Percentiles rank a stretch among this genome's conserved stretches.
Evolutionary conservation across 768 basidiomycete genomes (phyloP).

Genomic region (Termitomyces sp.): DNA sequence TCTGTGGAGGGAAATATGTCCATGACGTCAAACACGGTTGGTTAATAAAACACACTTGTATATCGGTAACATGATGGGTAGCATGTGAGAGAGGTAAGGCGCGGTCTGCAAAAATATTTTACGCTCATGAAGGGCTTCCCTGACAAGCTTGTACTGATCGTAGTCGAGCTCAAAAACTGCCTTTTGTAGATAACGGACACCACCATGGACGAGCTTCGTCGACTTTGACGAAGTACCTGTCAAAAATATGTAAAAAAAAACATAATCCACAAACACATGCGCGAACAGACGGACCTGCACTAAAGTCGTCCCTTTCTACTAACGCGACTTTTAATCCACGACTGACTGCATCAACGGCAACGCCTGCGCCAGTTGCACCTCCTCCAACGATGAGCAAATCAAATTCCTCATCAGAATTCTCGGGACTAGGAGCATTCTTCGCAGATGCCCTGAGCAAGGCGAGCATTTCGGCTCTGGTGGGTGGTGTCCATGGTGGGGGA

Average conservation of each 20-base stretch:
- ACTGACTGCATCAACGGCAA: constrained; percentile 93
- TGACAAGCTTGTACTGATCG: constrained; percentile 93
- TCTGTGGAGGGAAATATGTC: constrained; percentile 25
- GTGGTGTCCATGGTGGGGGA: constrained; percentile 76
- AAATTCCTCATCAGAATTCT: constrained; percentile 42
- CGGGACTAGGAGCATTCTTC: neutral
- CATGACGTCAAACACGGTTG: neutral
- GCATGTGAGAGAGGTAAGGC: constrained; percentile 86
- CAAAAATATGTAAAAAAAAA: neutral
- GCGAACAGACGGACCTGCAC: constrained; percentile 55
- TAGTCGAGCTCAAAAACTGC: constrained; percentile 94
- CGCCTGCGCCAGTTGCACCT: constrained; percentile 93
- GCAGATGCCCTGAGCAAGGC: constrained; percentile 44
- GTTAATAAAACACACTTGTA: constrained; percentile 60
- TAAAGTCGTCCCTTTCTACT: constrained; percentile 91
- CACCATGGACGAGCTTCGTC: constrained; percentile 97
- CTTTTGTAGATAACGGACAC: constrained; percentile 96
- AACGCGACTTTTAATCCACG: constrained; percentile 89
- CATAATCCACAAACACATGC: neutral
- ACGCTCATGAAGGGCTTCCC: constrained; percentile 91
- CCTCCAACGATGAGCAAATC: constrained; percentile 88
- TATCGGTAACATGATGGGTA: constrained; percentile 96
- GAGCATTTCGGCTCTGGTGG: constrained; percentile 61
- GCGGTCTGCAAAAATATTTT: constrained; percentile 93
- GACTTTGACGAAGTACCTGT: constrained; percentile 93